Conservation (phyloP, 148 eudicot genomes). For the Linanthus parryae region DNA sequence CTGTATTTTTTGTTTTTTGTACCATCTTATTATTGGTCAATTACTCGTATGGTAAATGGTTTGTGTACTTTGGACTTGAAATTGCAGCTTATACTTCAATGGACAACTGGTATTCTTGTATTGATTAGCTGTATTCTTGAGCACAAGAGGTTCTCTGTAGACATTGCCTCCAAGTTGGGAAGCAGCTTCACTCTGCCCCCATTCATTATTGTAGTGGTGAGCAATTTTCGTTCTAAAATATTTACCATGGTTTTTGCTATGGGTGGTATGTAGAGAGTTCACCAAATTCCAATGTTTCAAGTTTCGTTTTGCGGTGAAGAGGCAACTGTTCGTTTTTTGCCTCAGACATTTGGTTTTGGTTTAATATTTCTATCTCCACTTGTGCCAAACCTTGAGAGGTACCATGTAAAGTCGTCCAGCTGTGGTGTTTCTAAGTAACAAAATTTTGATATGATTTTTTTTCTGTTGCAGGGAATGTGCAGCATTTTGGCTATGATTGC, state of each 20-base stretch:
- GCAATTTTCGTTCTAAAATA: too few relatives aligned
- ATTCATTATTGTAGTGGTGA: conserved; percentile 89
- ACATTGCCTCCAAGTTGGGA: conserved; percentile 76
- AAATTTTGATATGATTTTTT: background rate
- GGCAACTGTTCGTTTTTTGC: too few relatives aligned
- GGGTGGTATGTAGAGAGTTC: too few relatives aligned
- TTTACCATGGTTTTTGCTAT: too few relatives aligned
- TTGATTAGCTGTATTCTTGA: conserved; percentile 78
- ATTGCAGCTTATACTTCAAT: conserved; percentile 95
- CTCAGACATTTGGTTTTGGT: too few relatives aligned
- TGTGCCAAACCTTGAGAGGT: background rate
- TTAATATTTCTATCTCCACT: background rate
- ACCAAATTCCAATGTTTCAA: too few relatives aligned
- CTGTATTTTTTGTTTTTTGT: background rate
- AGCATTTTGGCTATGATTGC: conserved; percentile 94
- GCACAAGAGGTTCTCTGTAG: conserved; percentile 58
- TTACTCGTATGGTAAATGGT: too few relatives aligned
- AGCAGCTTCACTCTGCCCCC: conserved; percentile 96
- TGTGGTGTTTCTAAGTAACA: background rate
- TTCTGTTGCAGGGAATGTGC: conserved; percentile 63
- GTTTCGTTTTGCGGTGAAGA: too few relatives aligned
- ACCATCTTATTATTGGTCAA: background rate
- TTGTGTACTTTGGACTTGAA: conserved; percentile 38
- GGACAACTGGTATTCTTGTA: conserved; percentile 94
- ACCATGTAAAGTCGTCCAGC: background rate